Base-by-base conservation (phyloP, 805 yeast genomes). In the Wickerhamomyces silvicola region DNA sequence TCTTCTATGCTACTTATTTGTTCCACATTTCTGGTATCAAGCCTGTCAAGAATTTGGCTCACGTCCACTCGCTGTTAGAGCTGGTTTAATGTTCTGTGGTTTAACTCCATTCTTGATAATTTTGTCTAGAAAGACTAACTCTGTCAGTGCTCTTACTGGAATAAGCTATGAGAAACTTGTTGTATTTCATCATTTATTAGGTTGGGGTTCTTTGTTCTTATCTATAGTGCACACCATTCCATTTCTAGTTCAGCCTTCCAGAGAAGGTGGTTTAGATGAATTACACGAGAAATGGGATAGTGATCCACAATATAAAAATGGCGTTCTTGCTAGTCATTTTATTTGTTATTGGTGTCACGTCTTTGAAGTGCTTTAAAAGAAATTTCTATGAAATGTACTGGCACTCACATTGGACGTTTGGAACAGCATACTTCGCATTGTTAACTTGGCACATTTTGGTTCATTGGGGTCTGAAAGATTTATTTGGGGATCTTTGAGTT, bases 141-240 rank as follows among this genome's bases (percentile, higher is more conserved):
- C 71, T 32, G 61, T 73, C 25, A 60, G 72, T 10, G 48, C 57
- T 5, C 38, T 71, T 10, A 71, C 79, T 0, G 80, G 79, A 10
- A 57, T 73, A 12, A 60, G 74, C 27, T 73, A 75, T 45, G 80
- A 75, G 41, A 72, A 70, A 46, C 46, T 75, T 33, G 73, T 73
- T 43, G 57, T 60, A 17, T 57, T 63, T 36, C 81, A 75, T 41
- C 73, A 72, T 39, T 20, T 29, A 4, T 26, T 50, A 15, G 54
- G 53, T 6, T 68, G 64, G 54, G 61, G 60, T 2, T 67, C 72
- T 0, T 54, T 68, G 6, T 49, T 71, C 3, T 56, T 74, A 10
- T 57, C 68, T 0, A 34, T 72, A 41, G 61, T 72, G 13, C 81
- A 75, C 43, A 59, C 70, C 2, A 52, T 71, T 28, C 77, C 79